Base-by-base conservation (phyloP, 164 flowering plant genomes). In the Piper betle region DNA sequence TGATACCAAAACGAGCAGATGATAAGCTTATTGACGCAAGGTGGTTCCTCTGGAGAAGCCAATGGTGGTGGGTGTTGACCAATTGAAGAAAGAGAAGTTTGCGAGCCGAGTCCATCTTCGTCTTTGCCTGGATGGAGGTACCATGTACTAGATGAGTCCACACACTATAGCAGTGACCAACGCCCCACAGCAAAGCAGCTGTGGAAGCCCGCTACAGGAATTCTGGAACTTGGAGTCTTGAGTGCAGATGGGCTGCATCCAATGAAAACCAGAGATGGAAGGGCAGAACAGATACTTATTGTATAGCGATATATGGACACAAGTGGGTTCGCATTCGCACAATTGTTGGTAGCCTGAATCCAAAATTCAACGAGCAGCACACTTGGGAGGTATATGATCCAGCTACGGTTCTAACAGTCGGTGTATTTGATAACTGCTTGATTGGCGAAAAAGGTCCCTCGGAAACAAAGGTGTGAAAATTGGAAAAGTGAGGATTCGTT, bases 81-180 rank as follows among this genome's bases (percentile, higher is more conserved):
- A 84, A 74, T 64, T 83, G 59, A 91, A 88, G 73, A 84, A 74
- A 64, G 91, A 81, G 12, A 86, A 83, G 65, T 88, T 91, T 71
- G 78, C 96, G 0, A 88, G 84, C 62, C 69, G 76, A 46, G 72
- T 87, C 66, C 91, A 86, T 69, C 79, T 91, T 6, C 80, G 89
- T 60, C 74, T 88, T 39, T 86, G 94, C 65, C 74, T 91, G 19
- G 96, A 91, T 71, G 96, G 98, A 65, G 98, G 1, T 91, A 91
- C 61, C 98, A 91, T 73, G 98, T 91, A 40, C 82, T 91, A 13
- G 98, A 88, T 64, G 96, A 91, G 61, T 85, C 96, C 0, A 88
- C 91, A 37, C 92, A 87, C 57, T 87, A 88, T 61, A 91, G 94
- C 57, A 87, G 92, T 58, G 98, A 91, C 65, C 95, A 88, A 54